These are phyloP conservation scores for Phaeotremella skinneri DNA, from an alignment of 768 basidiomycete genomes.

Conservation along the genomic window DNA sequence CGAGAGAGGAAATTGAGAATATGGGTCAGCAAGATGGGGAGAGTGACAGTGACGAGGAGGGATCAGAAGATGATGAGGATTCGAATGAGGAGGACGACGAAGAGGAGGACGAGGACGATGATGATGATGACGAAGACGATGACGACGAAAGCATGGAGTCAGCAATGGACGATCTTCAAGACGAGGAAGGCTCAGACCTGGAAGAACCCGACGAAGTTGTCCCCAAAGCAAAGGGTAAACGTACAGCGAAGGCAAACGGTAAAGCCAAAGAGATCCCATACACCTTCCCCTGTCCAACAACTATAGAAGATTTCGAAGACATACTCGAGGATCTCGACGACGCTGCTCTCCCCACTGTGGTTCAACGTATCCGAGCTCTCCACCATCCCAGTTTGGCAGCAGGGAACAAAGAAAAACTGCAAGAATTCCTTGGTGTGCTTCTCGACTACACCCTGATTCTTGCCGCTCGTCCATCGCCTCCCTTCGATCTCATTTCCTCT, in stretches of 20 bases:
- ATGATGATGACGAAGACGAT: slow-evolving; percentile 45
- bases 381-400: slow-evolving; percentile 89
- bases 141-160: slow-evolving; percentile 53
- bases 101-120: slow-evolving; percentile 50
- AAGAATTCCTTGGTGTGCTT: slow-evolving; percentile 74
- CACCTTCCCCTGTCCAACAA: slow-evolving; percentile 83
- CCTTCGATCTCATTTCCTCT: slow-evolving; percentile 61
- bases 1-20: slow-evolving; percentile 54
- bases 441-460: slow-evolving; percentile 84
- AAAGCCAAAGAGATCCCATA: slow-evolving; percentile 71
- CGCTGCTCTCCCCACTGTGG: slow-evolving; percentile 69
- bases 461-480: slow-evolving; percentile 63
- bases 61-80: slow-evolving; percentile 47
- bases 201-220: slow-evolving; percentile 41
- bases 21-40: slow-evolving; percentile 46
- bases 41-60: slow-evolving; percentile 48
- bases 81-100: slow-evolving; percentile 23
- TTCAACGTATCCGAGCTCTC: slow-evolving; percentile 84
- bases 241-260: slow-evolving; percentile 24
- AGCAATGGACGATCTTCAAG: slow-evolving; percentile 53
- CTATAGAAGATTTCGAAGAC: slow-evolving; percentile 84
- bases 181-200: slow-evolving; percentile 37
- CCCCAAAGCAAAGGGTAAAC: slow-evolving; percentile 18
- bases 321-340: slow-evolving; percentile 71
- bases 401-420: slow-evolving; percentile 87